Conservation (phyloP, 1,284 basidiomycete genomes). For the Porodaedalea pini region DNA sequence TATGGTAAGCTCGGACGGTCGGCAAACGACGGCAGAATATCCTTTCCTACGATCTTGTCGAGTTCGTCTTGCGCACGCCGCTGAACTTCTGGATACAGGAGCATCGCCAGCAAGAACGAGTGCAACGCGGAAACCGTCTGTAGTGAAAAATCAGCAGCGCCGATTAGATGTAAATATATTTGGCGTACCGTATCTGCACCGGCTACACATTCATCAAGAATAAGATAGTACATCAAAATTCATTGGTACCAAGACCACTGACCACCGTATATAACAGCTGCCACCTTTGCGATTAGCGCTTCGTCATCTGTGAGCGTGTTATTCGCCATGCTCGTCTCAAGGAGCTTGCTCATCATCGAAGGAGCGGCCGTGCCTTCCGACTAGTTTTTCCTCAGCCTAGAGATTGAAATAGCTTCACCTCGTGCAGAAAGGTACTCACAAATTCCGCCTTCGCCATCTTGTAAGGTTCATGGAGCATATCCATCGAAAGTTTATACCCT, state of each 20-base stretch:
- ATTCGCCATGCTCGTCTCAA: not conserved
- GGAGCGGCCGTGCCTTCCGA: conserved; percentile 2
- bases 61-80: conserved; percentile 20
- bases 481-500: not conserved
- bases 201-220: conserved; percentile 8
- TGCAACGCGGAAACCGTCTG: conserved; percentile 14
- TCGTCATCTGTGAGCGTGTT: conserved; percentile 8
- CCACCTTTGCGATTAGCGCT: not conserved
- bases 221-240: not conserved
- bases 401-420: not conserved
- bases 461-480: conserved; percentile 9
- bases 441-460: conserved; percentile 4
- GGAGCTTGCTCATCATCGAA: conserved; percentile 17
- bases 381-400: not conserved
- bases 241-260: not conserved
- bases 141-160: too few species aligned
- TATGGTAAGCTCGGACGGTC: conserved; percentile 25
- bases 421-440: not conserved
- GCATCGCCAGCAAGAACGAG: conserved; percentile 19
- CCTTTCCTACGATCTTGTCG: conserved; percentile 23
- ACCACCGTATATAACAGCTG: conserved; percentile 9
- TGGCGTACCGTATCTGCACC: conserved; percentile 23
- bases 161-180: too few species aligned
- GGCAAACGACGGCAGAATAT: conserved; percentile 21
- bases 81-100: conserved; percentile 19